phyloP scores from a whole-genome alignment of 2,329 filamentous ascomycete genomes.

The Nemania abortiva region DNA sequence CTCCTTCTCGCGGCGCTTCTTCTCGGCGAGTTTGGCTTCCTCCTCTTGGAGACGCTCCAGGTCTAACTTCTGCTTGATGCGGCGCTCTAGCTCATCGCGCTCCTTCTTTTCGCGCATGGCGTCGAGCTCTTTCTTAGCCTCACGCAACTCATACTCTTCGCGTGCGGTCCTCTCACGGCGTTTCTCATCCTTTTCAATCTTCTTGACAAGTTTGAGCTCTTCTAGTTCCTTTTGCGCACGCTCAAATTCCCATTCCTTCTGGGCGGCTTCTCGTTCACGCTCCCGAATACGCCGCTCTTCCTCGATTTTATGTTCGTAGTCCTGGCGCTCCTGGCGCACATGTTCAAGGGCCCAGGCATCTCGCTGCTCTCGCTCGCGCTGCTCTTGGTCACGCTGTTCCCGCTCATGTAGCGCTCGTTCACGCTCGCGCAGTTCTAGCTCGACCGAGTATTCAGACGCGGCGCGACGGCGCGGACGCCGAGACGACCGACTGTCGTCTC shows the following conservation, averaged over 20 bases:
- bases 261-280: slow-evolving; percentile 53
- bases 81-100: slow-evolving; percentile 62
- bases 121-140: slow-evolving; percentile 52
- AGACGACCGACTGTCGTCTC: slow-evolving; percentile 55
- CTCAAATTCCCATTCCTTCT: slow-evolving; percentile 57
- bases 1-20: slow-evolving; percentile 59
- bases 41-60: slow-evolving; percentile 61
- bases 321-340: slow-evolving; percentile 52
- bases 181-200: slow-evolving; percentile 58
- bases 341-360: slow-evolving; percentile 50
- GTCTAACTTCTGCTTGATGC: slow-evolving; percentile 66
- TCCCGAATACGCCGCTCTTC: slow-evolving; percentile 52
- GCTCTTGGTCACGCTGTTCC: neutral
- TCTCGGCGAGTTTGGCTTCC: slow-evolving; percentile 59
- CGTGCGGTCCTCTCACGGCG: slow-evolving; percentile 56
- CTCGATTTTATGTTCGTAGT: slow-evolving; percentile 49
- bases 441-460: slow-evolving; percentile 13
- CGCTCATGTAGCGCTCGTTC: slow-evolving; percentile 8
- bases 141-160: slow-evolving; percentile 55
- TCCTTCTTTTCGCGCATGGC: slow-evolving; percentile 57
- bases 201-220: slow-evolving; percentile 57
- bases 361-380: slow-evolving; percentile 36
- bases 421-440: slow-evolving; percentile 2
- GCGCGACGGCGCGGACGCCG: slow-evolving; percentile 42
- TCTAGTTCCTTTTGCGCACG: slow-evolving; percentile 54